These are phyloP conservation scores for Pilatotrama ljubarskyi DNA, from an alignment of 768 basidiomycete genomes.

Conservation along the genomic window DNA sequence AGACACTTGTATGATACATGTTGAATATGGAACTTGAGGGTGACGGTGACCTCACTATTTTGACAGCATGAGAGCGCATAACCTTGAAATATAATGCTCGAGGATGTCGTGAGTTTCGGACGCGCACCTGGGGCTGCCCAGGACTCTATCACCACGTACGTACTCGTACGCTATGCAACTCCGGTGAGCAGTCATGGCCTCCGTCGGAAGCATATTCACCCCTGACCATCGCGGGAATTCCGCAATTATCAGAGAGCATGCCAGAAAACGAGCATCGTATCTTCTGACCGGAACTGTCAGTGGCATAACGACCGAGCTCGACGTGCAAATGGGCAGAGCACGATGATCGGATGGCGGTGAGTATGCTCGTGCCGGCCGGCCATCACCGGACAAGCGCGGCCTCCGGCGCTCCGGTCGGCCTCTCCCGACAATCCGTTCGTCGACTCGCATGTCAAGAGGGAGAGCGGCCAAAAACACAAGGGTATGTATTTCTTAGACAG, in stretches of 20 bases:
- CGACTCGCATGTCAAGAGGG: background rate
- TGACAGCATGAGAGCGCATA: background rate
- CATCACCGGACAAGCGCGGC: background rate
- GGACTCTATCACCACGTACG: no score
- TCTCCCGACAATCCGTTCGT: background rate
- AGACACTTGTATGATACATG: background rate
- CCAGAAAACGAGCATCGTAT: background rate
- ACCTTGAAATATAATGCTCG: no score
- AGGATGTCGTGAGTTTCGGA: background rate
- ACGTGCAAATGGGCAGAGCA: background rate
- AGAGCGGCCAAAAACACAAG: no score
- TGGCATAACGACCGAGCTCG: conserved; percentile 6
- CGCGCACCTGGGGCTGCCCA: background rate
- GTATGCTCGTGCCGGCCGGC: background rate
- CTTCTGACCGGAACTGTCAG: background rate
- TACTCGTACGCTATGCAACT: background rate
- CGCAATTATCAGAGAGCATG: no score
- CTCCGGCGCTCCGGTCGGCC: background rate
- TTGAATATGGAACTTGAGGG: conserved; percentile 5
- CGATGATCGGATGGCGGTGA: conserved; percentile 9
- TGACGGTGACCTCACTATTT: conserved; percentile 2
- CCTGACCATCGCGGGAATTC: background rate
- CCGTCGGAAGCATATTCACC: background rate
- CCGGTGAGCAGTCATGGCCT: background rate
- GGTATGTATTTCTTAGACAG: no score